A percentile compares a stretch with the other conserved stretches of the same genome.
Conservation (phyloP, 148 eudicot species). For the Rhododendron ferrugineum region DNA sequence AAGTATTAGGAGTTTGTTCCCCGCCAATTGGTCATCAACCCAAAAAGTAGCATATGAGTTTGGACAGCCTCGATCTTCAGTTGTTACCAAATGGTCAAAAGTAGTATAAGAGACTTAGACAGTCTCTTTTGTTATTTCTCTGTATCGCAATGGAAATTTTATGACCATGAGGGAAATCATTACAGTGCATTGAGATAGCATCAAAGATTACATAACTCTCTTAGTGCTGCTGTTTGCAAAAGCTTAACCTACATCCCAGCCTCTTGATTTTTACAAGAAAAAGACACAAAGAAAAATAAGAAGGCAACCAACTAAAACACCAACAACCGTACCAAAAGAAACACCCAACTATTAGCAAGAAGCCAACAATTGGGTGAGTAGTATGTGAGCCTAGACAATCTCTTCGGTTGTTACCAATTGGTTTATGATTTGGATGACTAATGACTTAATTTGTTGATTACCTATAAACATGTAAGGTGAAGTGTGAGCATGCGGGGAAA, state of each 20-base stretch:
- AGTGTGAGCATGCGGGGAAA: neutral
- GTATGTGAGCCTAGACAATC: too few species aligned
- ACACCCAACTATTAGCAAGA: neutral
- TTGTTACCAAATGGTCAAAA: too few species aligned
- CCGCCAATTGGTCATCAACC: too few species aligned
- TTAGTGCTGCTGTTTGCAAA: neutral
- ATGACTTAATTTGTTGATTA: too few species aligned
- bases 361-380: neutral
- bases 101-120: too few species aligned
- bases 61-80: too few species aligned
- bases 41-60: too few species aligned
- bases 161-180: neutral
- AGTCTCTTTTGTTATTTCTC: too few species aligned
- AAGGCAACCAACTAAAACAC: neutral
- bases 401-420: neutral
- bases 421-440: neutral
- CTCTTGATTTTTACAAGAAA: neutral
- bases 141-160: too few species aligned
- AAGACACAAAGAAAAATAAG: neutral
- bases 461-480: neutral
- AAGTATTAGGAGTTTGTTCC: too few species aligned
- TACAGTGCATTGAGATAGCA: neutral
- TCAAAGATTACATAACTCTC: neutral
- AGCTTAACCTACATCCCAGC: neutral
- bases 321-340: too few species aligned